phyloP scores from a whole-genome alignment of 768 basidiomycete species.

The Termitomyces sp. region DNA sequence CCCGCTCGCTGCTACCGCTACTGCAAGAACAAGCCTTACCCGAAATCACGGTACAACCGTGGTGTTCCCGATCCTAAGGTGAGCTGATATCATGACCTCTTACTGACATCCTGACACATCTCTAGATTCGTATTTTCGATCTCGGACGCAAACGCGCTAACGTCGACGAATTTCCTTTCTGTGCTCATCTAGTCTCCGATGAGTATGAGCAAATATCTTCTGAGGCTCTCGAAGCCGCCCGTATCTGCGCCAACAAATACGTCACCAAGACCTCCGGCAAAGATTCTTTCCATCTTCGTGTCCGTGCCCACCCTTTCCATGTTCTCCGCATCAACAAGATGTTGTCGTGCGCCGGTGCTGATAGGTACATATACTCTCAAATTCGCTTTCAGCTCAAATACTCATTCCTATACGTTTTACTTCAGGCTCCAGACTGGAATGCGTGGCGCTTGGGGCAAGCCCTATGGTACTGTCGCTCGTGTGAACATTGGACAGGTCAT shows the following conservation, averaged over 20 bases:
- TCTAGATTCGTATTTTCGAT: constrained; percentile 93
- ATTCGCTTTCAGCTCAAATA: not conserved
- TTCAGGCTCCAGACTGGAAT: constrained; percentile 91
- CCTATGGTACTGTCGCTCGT: constrained; percentile 93
- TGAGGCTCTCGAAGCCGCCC: constrained; percentile 96
- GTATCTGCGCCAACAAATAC: constrained; percentile 99
- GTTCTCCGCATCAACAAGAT: constrained; percentile 99
- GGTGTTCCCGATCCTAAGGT: constrained; percentile 97
- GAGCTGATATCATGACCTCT: constrained; percentile 12
- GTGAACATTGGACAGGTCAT: constrained; percentile 98
- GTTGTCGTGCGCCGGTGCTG: constrained; percentile 98
- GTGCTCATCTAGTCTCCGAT: constrained; percentile 93
- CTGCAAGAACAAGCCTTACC: constrained; percentile 99
- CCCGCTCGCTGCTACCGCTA: constrained; percentile 98
- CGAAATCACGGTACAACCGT: constrained; percentile 94
- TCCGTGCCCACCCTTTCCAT: constrained; percentile 98
- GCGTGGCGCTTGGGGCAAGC: constrained; percentile 99
- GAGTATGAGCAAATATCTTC: constrained; percentile 97
- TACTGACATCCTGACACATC: not conserved
- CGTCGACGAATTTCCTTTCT: constrained; percentile 98
- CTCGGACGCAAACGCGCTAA: constrained; percentile 93
- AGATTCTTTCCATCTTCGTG: constrained; percentile 97
- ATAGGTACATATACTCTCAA: constrained; percentile 59
- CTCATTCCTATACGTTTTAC: not conserved
- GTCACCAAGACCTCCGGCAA: constrained; percentile 97